Evolutionary conservation across 2,329 filamentous ascomycete species (phyloP), one percentile per base, ranked within the genome.

Genomic region (Xylaria sp.): DNA sequence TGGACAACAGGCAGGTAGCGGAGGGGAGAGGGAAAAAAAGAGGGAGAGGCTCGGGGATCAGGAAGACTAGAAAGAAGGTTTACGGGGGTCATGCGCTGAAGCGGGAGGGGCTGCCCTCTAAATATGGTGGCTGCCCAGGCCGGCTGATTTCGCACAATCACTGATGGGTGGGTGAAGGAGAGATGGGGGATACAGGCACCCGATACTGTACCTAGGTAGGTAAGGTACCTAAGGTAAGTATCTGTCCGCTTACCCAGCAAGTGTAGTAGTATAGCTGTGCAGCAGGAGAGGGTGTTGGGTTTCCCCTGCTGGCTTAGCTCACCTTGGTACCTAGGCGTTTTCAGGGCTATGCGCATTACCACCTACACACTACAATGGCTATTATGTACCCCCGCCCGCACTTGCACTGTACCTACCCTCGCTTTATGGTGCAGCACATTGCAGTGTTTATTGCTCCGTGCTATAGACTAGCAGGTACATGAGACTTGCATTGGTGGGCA

Each of bases 71-170:
- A 72, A 69, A 70, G 71, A 72, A 69, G 73, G 71, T 71, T 75
- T 75, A 73, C 37, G 72, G 72, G 70, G 70, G 72, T 57, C 66
- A 60, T 66, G 59, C 69, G 71, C 75, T 75, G 73, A 63, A 70
- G 59, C 62, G 74, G 72, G 74, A 73, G 75, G 75, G 71, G 71
- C 70, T 63, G 72, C 47, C 66, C 73, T 76, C 75, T 76, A 77
- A 76, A 76, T 77, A 77, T 60, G 71, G 69, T 69, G 66, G 66
- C 63, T 66, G 65, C 60, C 60, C 63, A 54, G 61, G 59, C 70
- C 71, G 68, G 75, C 74, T 77, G 75, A 77, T 77, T 77, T 69
- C 44, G 68, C 72, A 73, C 65, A 62, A 76, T 75, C 74, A 75
- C 68, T 73, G 71, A 72, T 64, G 63, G 57, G 57, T 67, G 66